Base-by-base conservation (phyloP, 2,329 filamentous ascomycete genomes). In the Penicillium sp. region DNA sequence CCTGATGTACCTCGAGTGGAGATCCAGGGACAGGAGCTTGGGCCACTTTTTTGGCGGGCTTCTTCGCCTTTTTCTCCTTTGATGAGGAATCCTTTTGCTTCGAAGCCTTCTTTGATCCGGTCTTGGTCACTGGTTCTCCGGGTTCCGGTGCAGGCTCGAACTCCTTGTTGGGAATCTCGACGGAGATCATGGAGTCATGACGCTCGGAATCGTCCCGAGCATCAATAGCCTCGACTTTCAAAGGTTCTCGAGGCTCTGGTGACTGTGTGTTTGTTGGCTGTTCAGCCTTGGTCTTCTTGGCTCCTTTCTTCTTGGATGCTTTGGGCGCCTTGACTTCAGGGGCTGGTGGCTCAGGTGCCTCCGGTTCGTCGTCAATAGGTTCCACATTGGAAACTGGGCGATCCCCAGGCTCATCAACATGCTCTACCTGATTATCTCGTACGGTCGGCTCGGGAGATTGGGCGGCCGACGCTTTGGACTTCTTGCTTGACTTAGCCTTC, bases 401-500 rank as follows among this genome's bases (percentile, higher is more conserved):
- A 11, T 47, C 14, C 25, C 58, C 52, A 3, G 29, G 36, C n/a
- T 56, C 46, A 12, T 51, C 52, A 13, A 16, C 18, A 27, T 57
- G 34, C 2, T 58, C 44, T 33, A 22, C 35, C 12, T 36, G 25
- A 18, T 60, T 49, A 22, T 60, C 49, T 16, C 52, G 42, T 14
- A 30, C 8, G 25, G 41, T 41, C 14, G 52, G 33, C 19, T 58
- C 41, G 8, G 31, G 16, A 12, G 46, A 31, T 22, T 57, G 57
- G 10, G 52, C 36, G 6, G 43, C 51, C 7, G n/a, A n/a, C n/a
- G 56, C 44, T 44, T 66, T 66, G 22, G 56, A 41, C 41, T 64
- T 67, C 54, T 66, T 69, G 40, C 52, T 63, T 4, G 63, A 50
- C 37, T 65, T 68, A 5, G 57, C 53, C 40, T 64, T 67, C 30